A percentile compares a stretch with the other conserved stretches of the same genome.
phyloP scores from a whole-genome alignment of 2,329 filamentous ascomycete genomes.

The Arthrobotrys musiformis region DNA sequence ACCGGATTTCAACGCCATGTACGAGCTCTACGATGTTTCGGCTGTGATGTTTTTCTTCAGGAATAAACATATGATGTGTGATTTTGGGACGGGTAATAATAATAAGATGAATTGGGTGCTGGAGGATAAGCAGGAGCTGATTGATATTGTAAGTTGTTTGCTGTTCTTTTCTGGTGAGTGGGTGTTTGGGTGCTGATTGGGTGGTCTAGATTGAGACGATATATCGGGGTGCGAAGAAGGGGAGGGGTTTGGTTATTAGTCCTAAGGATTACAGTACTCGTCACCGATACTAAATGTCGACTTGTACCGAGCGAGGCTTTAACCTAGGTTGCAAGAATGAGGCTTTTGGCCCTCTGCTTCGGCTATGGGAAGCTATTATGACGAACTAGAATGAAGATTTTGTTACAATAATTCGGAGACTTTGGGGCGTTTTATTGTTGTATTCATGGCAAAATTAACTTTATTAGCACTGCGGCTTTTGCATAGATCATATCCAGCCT shows the following conservation, averaged over 20 bases:
- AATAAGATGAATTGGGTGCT: slow-evolving; percentile 86
- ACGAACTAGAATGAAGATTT: not conserved
- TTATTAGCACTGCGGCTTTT: no score
- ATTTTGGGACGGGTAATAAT: slow-evolving; percentile 82
- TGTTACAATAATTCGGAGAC: not conserved
- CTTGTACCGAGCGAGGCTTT: no score
- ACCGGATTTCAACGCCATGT: slow-evolving; percentile 92
- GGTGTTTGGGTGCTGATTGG: not conserved
- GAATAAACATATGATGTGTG: slow-evolving; percentile 98
- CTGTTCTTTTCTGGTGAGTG: not conserved
- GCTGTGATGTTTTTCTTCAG: slow-evolving; percentile 99
- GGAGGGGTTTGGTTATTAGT: slow-evolving; percentile 92
- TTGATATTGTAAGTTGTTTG: slow-evolving; percentile 75
- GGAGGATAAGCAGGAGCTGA: slow-evolving; percentile 93
- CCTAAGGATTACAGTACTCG: slow-evolving; percentile 75
- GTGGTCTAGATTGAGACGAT: slow-evolving; percentile 79
- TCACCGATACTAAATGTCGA: slow-evolving; percentile 58
- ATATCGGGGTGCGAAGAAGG: slow-evolving; percentile 98
- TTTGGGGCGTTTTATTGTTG: not conserved
- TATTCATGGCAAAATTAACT: no score
- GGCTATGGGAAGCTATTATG: not conserved
- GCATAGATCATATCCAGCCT: not conserved
- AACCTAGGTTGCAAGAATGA: not conserved
- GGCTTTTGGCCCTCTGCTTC: not conserved
- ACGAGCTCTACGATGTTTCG: slow-evolving; percentile 96